phyloP scores from a whole-genome alignment of 805 yeast species.

The Kluyveromyces aestuarii region DNA sequence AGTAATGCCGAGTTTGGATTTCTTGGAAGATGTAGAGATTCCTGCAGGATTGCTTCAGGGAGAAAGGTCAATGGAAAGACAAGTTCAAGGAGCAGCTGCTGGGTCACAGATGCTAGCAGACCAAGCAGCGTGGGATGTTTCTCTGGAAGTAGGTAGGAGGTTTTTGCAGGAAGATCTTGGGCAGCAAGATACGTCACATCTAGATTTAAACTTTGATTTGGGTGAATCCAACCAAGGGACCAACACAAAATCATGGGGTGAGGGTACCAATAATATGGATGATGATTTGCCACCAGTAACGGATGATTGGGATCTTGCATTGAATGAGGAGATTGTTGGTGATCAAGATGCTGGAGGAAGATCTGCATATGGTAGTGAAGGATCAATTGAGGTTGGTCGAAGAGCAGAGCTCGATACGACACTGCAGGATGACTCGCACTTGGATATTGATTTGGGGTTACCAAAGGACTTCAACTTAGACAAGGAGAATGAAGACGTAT shows the following conservation, averaged over 20 bases:
- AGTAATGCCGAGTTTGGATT: constrained; percentile 48
- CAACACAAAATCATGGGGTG: constrained; percentile 15
- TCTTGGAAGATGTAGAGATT: constrained; percentile 14
- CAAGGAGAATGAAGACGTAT: constrained; percentile 21
- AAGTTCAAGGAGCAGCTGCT: constrained; percentile 24
- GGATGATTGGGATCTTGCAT: constrained; percentile 24
- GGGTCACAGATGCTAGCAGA: neutral
- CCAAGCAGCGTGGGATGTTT: constrained; percentile 18
- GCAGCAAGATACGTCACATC: constrained; percentile 13
- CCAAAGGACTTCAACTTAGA: constrained; percentile 28
- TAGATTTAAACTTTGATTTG: constrained; percentile 29
- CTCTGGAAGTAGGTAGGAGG: constrained; percentile 26
- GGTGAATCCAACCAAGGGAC: constrained; percentile 9
- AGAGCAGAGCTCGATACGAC: constrained; percentile 27
- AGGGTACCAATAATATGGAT: constrained; percentile 17
- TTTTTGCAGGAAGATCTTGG: constrained; percentile 14
- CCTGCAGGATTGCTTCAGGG: constrained; percentile 11
- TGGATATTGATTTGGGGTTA: constrained; percentile 46
- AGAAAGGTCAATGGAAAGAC: constrained; percentile 19
- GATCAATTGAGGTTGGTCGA: constrained; percentile 63
- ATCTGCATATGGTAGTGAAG: constrained; percentile 33
- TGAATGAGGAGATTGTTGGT: constrained; percentile 11
- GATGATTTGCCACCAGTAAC: constrained; percentile 21
- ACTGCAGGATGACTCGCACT: constrained; percentile 30
- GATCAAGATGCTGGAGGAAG: constrained; percentile 2